A percentile compares a stretch with the other conserved stretches of the same genome.
These are phyloP conservation scores for Trichoderma virens DNA, from an alignment of 495 filamentous ascomycete species.

Conservation along the genomic window DNA sequence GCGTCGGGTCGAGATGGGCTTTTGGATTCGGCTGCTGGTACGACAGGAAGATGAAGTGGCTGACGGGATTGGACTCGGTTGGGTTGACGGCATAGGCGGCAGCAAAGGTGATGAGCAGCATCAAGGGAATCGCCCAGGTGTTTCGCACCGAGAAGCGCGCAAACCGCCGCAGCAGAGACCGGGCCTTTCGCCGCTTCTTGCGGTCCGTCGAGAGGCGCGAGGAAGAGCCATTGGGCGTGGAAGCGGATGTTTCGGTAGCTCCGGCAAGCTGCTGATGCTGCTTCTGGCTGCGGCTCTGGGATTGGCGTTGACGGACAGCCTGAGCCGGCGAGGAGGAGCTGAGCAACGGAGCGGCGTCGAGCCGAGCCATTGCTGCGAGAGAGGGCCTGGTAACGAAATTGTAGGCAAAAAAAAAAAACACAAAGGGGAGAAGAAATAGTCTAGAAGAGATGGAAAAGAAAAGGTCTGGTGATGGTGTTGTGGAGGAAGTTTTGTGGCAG, in stretches of 20 bases:
- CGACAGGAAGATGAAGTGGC: slow-evolving; percentile 87
- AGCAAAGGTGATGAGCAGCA: slow-evolving; percentile 57
- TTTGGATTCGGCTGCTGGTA: slow-evolving; percentile 57
- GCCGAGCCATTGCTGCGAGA: background rate
- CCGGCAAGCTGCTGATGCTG: background rate
- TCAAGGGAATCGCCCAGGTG: slow-evolving; percentile 75
- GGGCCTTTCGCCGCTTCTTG: slow-evolving; percentile 47
- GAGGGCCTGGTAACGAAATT: background rate
- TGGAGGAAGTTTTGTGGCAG: too few species aligned
- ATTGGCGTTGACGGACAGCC: background rate
- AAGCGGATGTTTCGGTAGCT: background rate
- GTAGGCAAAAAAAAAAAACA: too few species aligned
- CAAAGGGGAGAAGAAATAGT: too few species aligned
- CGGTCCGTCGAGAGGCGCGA: background rate
- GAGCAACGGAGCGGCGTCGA: background rate
- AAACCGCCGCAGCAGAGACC: slow-evolving; percentile 56
- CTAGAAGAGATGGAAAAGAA: too few species aligned
- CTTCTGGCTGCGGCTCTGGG: background rate
- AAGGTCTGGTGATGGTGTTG: too few species aligned
- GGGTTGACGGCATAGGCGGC: slow-evolving; percentile 71
- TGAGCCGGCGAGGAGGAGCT: background rate
- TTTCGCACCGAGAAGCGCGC: slow-evolving; percentile 60
- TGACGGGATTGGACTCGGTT: slow-evolving; percentile 69
- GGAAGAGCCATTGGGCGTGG: background rate
- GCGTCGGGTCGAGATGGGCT: slow-evolving; percentile 35